These are phyloP conservation scores for Torulaspora maleeae DNA, from an alignment of 805 yeast genomes.

Conservation along the genomic window DNA sequence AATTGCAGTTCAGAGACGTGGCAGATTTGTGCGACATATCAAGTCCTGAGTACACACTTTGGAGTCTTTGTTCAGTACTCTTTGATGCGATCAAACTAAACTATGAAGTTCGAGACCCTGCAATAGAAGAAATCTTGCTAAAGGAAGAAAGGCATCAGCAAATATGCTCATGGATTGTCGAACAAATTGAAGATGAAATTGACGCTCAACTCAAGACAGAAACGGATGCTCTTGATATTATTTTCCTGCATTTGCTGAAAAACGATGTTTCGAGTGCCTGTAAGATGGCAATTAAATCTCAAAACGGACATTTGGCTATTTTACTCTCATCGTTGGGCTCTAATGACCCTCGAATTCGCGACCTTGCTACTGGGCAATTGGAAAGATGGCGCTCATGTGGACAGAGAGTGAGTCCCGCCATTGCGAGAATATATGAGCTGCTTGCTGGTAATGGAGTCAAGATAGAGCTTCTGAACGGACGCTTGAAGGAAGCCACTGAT, in stretches of 20 bases:
- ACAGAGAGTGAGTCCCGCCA: conserved; percentile 43
- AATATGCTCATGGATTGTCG: conserved; percentile 55
- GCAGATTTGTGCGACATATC: conserved; percentile 14
- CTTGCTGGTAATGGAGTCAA: conserved; percentile 49
- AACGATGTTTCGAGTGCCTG: conserved; percentile 63
- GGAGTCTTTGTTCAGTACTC: conserved; percentile 60
- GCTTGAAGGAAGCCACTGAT: conserved; percentile 45
- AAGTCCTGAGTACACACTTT: conserved; percentile 33
- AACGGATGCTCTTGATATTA: conserved; percentile 45
- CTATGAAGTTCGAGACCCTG: conserved; percentile 21
- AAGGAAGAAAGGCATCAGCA: conserved; percentile 41
- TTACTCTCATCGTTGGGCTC: conserved; percentile 68
- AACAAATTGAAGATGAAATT: conserved; percentile 39
- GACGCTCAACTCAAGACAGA: conserved; percentile 29
- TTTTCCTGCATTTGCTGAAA: conserved; percentile 47
- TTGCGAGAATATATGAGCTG: conserved; percentile 59
- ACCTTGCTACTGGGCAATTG: conserved; percentile 58
- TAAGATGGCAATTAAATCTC: conserved; percentile 51
- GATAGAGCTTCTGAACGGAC: conserved; percentile 26
- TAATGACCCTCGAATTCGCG: conserved; percentile 53
- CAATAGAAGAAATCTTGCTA: conserved; percentile 24
- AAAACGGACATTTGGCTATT: conserved; percentile 66
- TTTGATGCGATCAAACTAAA: conserved; percentile 44
- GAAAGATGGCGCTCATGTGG: conserved; percentile 54
- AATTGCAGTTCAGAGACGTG: conserved; percentile 33